Conservation (phyloP, 2,329 filamentous ascomycete species). For the Bretziella fagacearum region DNA sequence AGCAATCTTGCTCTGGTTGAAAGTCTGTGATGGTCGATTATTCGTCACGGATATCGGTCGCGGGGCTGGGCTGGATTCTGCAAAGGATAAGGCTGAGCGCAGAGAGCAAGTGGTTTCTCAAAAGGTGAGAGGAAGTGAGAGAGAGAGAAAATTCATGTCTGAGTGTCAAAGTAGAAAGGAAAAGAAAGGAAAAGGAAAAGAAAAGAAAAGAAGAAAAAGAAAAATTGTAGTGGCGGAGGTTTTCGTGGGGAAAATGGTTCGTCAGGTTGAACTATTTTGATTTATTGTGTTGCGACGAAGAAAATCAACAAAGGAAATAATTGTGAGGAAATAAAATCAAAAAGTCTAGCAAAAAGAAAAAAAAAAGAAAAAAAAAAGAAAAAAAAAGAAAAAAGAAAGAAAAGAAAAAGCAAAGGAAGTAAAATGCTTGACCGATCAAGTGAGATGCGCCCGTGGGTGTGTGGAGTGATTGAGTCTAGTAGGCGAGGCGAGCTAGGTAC, state of each 20-base stretch:
- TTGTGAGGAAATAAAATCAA: neutral
- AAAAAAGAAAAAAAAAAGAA: neutral
- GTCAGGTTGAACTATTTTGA: too few species aligned
- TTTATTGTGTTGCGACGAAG: neutral
- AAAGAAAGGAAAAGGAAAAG: neutral
- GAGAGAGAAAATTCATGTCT: neutral
- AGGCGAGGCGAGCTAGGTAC: too few species aligned
- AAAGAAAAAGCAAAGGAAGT: neutral
- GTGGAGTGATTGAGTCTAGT: too few species aligned
- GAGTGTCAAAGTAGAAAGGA: neutral
- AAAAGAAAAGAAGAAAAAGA: too few species aligned
- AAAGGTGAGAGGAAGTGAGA: neutral
- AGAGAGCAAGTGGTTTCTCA: neutral
- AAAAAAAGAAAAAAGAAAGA: neutral
- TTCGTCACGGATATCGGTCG: neutral
- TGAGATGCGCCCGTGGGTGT: too few species aligned
- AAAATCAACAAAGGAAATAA: neutral
- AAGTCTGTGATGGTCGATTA: neutral
- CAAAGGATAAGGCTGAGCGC: neutral
- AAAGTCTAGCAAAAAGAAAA: neutral
- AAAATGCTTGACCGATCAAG: too few species aligned
- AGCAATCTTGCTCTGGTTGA: neutral
- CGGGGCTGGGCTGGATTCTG: neutral
- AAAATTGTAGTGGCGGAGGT: too few species aligned
- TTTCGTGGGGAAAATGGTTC: too few species aligned